phyloP scores from a whole-genome alignment of 768 basidiomycete genomes.

The Thelephora aurantiotincta region DNA sequence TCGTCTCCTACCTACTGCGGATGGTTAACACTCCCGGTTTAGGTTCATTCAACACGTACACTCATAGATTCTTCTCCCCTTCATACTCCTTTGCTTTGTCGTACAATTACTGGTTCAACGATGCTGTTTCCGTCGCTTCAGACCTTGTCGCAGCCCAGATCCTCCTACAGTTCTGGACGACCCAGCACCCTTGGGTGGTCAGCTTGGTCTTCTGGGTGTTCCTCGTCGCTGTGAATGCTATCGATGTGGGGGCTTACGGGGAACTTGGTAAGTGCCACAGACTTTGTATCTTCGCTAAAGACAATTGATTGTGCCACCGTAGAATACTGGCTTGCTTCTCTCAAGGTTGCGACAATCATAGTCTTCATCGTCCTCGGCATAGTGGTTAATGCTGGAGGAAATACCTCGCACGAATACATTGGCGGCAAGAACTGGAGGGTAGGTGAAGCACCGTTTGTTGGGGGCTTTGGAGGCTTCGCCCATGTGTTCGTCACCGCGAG shows the following conservation, averaged over 20 bases:
- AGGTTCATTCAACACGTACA: conserved; percentile 82
- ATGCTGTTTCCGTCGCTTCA: conserved; percentile 74
- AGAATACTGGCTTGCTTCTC: conserved; percentile 81
- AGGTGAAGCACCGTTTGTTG: conserved; percentile 71
- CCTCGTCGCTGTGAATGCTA: conserved; percentile 54
- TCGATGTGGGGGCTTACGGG: conserved; percentile 67
- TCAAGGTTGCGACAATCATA: conserved; percentile 70
- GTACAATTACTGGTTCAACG: conserved; percentile 91
- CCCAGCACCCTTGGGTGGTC: conserved; percentile 53
- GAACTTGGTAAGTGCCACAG: conserved; percentile 46
- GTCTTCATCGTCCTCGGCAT: conserved; percentile 71
- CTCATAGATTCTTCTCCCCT: conserved; percentile 78
- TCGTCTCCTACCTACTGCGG: neutral
- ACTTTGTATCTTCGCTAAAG: neutral
- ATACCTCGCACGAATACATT: conserved; percentile 51
- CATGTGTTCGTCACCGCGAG: conserved; percentile 76
- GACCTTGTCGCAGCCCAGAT: conserved; percentile 81
- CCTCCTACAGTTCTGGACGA: conserved; percentile 63
- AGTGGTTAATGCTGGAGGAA: conserved; percentile 69
- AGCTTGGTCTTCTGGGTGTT: conserved; percentile 65
- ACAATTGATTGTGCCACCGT: neutral
- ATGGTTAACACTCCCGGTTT: conserved; percentile 3
- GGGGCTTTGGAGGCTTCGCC: conserved; percentile 75
- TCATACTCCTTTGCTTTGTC: conserved; percentile 78
- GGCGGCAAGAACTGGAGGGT: conserved; percentile 63